These are phyloP conservation scores for Bothriochloa decipiens DNA, from an alignment of 176 grass and related monocot species.

Conservation along the genomic window DNA sequence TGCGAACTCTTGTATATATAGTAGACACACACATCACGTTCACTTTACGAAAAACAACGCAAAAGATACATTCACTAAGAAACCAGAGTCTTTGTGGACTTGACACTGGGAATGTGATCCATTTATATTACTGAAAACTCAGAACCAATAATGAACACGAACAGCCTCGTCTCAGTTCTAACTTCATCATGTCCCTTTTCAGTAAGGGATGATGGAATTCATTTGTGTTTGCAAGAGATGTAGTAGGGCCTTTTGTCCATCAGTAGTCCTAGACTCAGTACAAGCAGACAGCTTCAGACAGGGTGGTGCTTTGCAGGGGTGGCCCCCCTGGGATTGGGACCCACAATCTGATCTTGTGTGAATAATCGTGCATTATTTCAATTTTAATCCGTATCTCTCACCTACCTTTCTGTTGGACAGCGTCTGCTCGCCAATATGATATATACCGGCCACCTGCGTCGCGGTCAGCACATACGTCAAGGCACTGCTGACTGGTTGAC, in stretches of 20 bases:
- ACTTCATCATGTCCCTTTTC: background rate
- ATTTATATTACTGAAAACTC: background rate
- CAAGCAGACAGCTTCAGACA: background rate
- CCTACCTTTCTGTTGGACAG: constrained; percentile 8
- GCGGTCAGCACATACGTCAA: constrained; percentile 47
- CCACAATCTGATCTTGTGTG: constrained; percentile 38
- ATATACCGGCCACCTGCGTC: constrained; percentile 13
- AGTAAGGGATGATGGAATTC: background rate
- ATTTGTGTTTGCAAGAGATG: background rate
- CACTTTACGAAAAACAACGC: background rate
- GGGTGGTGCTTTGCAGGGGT: constrained; percentile 1
- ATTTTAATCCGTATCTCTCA: background rate
- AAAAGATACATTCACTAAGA: background rate
- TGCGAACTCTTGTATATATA: background rate
- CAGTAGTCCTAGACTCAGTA: too few species aligned
- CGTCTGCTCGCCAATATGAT: background rate
- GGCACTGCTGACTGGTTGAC: too few species aligned
- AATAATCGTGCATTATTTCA: constrained; percentile 28
- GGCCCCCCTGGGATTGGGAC: background rate
- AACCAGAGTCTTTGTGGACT: background rate
- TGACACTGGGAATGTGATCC: constrained; percentile 13
- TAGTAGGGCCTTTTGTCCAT: constrained; percentile 7
- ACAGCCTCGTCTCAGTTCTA: background rate
- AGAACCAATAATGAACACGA: background rate
- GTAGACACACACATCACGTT: background rate